Base-by-base conservation (phyloP, 345 rosid genomes). In the Dovyalis caffra region DNA sequence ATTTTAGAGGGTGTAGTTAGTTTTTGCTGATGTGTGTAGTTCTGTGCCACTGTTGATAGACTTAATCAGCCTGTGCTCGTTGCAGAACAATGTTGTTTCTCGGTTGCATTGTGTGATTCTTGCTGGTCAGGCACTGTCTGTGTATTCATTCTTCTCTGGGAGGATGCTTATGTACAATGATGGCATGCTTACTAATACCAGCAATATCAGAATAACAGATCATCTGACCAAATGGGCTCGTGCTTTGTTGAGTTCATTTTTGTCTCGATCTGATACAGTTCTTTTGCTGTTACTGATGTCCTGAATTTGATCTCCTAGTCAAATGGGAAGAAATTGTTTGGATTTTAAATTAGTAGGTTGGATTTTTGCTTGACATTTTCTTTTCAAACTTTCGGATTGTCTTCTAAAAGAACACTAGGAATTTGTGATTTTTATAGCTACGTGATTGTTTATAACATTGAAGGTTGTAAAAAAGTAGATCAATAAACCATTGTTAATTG, bases 91-190 rank as follows among this genome's bases (percentile, higher is more conserved):
- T 33, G 9, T 0, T 20, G 8, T 1, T 56, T 21, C 4, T 16
- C 3, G 0, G 1, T 60, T 31, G 14, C 29, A 5, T n/a, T 64
- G 10, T 66, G 6, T 5, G 4, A 15, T 15, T 3, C 2, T 20
- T 78, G 83, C 86, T 85, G 85, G 79, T 83, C 66, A 60, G 43
- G 80, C 69, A 14, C 81, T 14, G 29, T 71, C 86, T 76, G 71
- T 67, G 15, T 53, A n/a, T 68, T 38, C 72, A n/a, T 77, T 63
- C 38, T 66, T 35, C 29, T 25, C 43, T 31, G 6, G 3, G 75
- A 64, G 71, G 47, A n/a, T 69, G 38, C 71, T 34, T 77, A 10
- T 11, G 35, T 71, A 25, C 35, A 10, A 73, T 83, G 85, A 84
- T 84, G 66, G 75, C 70, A 74, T 73, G 60, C 88, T 80, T 81